These are phyloP conservation scores for Camelina laxa DNA, from an alignment of 345 rosid species.

Conservation along the genomic window DNA sequence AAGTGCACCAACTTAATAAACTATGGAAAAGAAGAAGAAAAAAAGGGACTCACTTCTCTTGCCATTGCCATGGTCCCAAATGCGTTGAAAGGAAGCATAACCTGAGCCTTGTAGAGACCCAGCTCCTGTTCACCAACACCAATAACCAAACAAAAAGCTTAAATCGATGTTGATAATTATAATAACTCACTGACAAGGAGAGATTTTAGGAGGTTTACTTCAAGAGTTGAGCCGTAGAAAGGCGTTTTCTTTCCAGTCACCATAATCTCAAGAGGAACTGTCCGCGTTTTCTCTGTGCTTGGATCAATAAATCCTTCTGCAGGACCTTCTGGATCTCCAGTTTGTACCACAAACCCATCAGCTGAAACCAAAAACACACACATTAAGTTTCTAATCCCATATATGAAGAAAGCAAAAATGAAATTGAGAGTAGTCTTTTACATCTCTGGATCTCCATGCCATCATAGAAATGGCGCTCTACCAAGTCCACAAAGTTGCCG, in stretches of 20 bases:
- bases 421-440: conserved; percentile 29
- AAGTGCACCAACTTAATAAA: not conserved
- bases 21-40: conserved; percentile 1
- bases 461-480: conserved; percentile 90
- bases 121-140: conserved; percentile 63
- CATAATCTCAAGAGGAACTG: conserved; percentile 89
- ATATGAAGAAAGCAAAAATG: not conserved
- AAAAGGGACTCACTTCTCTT: conserved; percentile 72
- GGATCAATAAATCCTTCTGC: conserved; percentile 97
- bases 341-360: conserved; percentile 99
- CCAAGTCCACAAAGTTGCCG: conserved; percentile 93
- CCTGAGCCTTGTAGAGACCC: conserved; percentile 97
- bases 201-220: conserved; percentile 58
- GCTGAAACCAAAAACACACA: conserved; percentile 54
- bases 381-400: not conserved
- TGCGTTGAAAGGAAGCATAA: conserved; percentile 95
- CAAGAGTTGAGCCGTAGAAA: conserved; percentile 81
- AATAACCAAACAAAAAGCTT: not conserved
- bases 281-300: conserved; percentile 85
- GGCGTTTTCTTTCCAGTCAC: conserved; percentile 79
- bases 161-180: not conserved
- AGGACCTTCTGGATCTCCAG: conserved; percentile 99
- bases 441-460: conserved; percentile 99
- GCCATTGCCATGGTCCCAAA: conserved; percentile 99
- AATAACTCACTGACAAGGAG: not conserved